phyloP scores from a whole-genome alignment of 2,329 filamentous ascomycete species.

The Karstenula rhodostoma region DNA sequence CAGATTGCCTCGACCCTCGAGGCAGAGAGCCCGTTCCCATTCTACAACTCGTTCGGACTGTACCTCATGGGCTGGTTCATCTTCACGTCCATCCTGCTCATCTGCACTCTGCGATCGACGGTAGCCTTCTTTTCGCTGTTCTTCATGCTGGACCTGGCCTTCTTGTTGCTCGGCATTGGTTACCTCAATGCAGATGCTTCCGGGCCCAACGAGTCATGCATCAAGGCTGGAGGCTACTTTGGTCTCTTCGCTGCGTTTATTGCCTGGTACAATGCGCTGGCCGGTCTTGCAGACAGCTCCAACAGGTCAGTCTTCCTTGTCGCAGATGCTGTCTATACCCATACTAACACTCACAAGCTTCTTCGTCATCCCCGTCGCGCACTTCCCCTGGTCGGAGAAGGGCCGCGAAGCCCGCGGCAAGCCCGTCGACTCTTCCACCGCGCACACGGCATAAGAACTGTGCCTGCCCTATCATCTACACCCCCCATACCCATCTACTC shows the following conservation, averaged over 20 bases:
- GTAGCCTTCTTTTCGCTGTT: conserved; percentile 66
- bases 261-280: conserved; percentile 64
- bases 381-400: conserved; percentile 86
- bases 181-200: conserved; percentile 57
- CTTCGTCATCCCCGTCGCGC: conserved; percentile 89
- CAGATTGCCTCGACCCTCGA: conserved; percentile 57
- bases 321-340: background rate
- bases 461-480: background rate
- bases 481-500: background rate
- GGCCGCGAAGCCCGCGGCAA: conserved; percentile 48
- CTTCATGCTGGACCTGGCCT: conserved; percentile 65
- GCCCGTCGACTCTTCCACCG: conserved; percentile 28
- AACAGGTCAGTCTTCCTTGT: conserved; percentile 52
- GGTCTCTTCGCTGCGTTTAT: conserved; percentile 62
- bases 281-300: conserved; percentile 62
- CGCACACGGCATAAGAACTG: conserved; percentile 19
- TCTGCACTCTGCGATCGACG: conserved; percentile 66
- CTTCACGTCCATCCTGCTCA: conserved; percentile 64
- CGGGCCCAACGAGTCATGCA: conserved; percentile 53
- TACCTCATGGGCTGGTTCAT: conserved; percentile 69
- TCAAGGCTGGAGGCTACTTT: conserved; percentile 62
- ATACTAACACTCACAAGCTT: conserved; percentile 66
- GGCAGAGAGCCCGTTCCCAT: conserved; percentile 43
- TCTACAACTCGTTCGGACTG: conserved; percentile 63
- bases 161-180: conserved; percentile 64